phyloP scores from a whole-genome alignment of 441 rosid species.

The Pelargonium australe region DNA sequence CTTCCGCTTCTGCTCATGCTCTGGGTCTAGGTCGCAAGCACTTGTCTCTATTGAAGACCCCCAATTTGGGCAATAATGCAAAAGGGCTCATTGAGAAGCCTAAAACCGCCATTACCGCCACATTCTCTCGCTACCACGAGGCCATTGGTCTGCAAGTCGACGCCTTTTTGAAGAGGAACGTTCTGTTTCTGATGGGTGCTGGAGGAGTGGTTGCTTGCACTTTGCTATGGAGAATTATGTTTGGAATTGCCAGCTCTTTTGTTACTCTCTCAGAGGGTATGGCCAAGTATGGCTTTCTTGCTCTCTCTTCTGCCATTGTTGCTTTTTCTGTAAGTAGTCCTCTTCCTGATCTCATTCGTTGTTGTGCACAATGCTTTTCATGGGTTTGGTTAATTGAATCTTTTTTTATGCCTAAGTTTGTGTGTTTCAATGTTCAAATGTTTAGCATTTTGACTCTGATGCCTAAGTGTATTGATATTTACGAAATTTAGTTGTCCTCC shows the following conservation, averaged over 20 bases:
- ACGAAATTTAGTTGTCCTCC: too few relatives aligned
- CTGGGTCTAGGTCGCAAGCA: conserved; percentile 34
- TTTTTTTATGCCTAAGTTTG: too few relatives aligned
- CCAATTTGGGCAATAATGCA: conserved; percentile 34
- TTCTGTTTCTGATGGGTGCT: conserved; percentile 52
- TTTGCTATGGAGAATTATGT: conserved; percentile 83
- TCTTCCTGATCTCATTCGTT: neutral
- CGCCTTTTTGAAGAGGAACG: conserved; percentile 66
- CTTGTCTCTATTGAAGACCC: conserved; percentile 32
- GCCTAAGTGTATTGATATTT: too few relatives aligned
- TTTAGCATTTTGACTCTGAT: too few relatives aligned
- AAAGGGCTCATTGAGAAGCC: conserved; percentile 53
- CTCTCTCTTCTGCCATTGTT: conserved; percentile 80
- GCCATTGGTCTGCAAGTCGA: conserved; percentile 74
- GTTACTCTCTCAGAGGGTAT: conserved; percentile 81
- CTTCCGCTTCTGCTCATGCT: conserved; percentile 12
- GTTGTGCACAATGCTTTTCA: neutral
- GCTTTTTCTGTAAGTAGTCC: conserved; percentile 60
- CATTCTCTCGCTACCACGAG: conserved; percentile 48
- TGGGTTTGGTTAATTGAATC: too few relatives aligned
- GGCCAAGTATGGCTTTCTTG: conserved; percentile 89
- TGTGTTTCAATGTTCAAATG: too few relatives aligned
- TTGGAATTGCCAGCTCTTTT: conserved; percentile 71
- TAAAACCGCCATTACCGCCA: conserved; percentile 37
- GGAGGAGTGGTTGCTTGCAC: conserved; percentile 56